Conservation (phyloP, 352 stramenopile genomes). For the Blastocystis sp. region DNA sequence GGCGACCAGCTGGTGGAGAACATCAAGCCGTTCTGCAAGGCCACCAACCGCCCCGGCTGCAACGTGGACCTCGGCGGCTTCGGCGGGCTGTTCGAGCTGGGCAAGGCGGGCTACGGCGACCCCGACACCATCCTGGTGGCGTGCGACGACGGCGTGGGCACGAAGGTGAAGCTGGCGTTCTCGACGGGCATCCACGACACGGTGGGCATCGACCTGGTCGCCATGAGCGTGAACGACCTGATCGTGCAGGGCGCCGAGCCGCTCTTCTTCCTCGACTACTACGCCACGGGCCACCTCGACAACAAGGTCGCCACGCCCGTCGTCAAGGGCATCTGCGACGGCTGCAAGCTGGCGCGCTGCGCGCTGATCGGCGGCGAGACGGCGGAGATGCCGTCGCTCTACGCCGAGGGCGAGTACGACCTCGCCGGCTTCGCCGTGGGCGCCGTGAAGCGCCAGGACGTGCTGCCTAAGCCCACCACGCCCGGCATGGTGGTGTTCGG, state of each 20-base stretch:
- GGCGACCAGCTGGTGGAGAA: conserved; percentile 89
- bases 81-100: conserved; percentile 93
- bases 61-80: conserved; percentile 94
- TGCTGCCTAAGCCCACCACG: conserved; percentile 79
- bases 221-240: conserved; percentile 99
- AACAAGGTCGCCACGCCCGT: conserved; percentile 87
- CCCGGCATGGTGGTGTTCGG: conserved; percentile 88
- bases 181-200: conserved; percentile 85
- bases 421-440: conserved; percentile 95
- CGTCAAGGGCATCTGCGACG: conserved; percentile 93
- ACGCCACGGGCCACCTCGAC: conserved; percentile 92
- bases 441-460: conserved; percentile 79
- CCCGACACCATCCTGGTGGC: conserved; percentile 93
- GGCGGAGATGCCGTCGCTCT: conserved; percentile 98
- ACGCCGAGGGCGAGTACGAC: conserved; percentile 94
- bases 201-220: conserved; percentile 94
- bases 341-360: conserved; percentile 89
- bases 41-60: conserved; percentile 87
- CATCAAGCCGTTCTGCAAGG: conserved; percentile 97
- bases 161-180: conserved; percentile 83
- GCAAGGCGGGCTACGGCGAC: conserved; percentile 88
- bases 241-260: conserved; percentile 96
- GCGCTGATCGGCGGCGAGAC: conserved; percentile 86
- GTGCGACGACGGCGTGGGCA: conserved; percentile 94
- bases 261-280: conserved; percentile 99